Evolutionary conservation across 208 protist genomes (phyloP).

Genomic region (Leishmania mexicana): DNA sequence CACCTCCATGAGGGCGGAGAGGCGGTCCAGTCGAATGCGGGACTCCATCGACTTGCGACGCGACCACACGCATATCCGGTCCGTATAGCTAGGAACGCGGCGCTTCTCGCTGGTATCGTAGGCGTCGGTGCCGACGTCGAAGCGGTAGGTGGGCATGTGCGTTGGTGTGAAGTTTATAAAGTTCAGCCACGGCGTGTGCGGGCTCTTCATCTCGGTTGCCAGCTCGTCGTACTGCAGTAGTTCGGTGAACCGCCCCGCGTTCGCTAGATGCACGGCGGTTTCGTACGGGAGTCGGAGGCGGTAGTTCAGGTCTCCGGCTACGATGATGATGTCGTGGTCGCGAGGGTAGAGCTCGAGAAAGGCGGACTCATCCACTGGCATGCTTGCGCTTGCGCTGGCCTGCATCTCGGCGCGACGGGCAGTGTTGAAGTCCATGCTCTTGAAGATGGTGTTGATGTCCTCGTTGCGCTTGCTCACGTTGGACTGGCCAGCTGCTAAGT

Average conservation of each 20-base stretch:
- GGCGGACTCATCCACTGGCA: constrained; percentile 14
- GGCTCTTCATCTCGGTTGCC: constrained; percentile 56
- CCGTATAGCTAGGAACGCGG: constrained; percentile 89
- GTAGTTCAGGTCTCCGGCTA: constrained; percentile 95
- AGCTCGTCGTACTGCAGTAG: constrained; percentile 89
- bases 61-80: constrained; percentile 82
- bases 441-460: constrained; percentile 90
- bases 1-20: constrained; percentile 56
- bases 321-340: constrained; percentile 89
- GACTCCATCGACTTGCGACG: constrained; percentile 39
- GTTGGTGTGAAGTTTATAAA: constrained; percentile 73
- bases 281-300: constrained; percentile 83
- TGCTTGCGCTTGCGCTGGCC: constrained; percentile 24
- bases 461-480: constrained; percentile 89
- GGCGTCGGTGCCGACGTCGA: constrained; percentile 82
- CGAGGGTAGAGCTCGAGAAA: constrained; percentile 64
- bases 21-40: constrained; percentile 44
- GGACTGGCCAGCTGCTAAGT: constrained; percentile 93
- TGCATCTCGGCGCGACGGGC: constrained; percentile 45
- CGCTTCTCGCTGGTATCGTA: constrained; percentile 94
- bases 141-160: constrained; percentile 92
- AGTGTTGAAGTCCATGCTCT: constrained; percentile 87
- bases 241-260: constrained; percentile 28
- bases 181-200: constrained; percentile 77
- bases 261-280: constrained; percentile 50